Conservation (phyloP, 257 asterid genomes). For the Striga asiatica region DNA sequence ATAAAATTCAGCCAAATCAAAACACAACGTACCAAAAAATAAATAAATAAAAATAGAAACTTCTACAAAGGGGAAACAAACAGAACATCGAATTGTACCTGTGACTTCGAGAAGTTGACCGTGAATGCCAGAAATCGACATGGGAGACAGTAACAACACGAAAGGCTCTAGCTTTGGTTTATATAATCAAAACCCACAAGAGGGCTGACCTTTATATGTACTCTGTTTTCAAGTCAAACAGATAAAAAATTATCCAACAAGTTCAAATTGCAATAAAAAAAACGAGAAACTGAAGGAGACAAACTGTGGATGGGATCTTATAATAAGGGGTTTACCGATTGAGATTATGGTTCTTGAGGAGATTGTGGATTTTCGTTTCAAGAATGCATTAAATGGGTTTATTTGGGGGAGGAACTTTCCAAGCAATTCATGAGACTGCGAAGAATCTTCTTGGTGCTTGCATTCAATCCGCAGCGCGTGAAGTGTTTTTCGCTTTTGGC, state of each 20-base stretch:
- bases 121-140: constrained; percentile 77
- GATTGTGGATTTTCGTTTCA: neutral
- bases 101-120: constrained; percentile 87
- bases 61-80: neutral
- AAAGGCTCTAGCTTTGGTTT: constrained; percentile 11
- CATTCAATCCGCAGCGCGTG: too few species aligned
- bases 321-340: neutral
- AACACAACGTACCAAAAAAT: neutral
- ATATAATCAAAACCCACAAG: neutral
- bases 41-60: neutral
- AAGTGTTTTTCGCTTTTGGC: too few species aligned
- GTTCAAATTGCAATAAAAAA: constrained; percentile 13
- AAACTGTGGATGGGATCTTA: neutral
- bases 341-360: neutral
- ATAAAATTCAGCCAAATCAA: neutral
- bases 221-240: neutral
- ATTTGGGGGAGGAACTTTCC: neutral
- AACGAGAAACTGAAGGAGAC: neutral
- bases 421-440: too few species aligned
- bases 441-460: too few species aligned
- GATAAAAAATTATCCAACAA: neutral
- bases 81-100: constrained; percentile 26
- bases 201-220: neutral
- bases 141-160: constrained; percentile 19
- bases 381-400: neutral